Evolutionary conservation across 2,329 filamentous ascomycete species (phyloP).

Genomic region (Xylariaceae sp.): DNA sequence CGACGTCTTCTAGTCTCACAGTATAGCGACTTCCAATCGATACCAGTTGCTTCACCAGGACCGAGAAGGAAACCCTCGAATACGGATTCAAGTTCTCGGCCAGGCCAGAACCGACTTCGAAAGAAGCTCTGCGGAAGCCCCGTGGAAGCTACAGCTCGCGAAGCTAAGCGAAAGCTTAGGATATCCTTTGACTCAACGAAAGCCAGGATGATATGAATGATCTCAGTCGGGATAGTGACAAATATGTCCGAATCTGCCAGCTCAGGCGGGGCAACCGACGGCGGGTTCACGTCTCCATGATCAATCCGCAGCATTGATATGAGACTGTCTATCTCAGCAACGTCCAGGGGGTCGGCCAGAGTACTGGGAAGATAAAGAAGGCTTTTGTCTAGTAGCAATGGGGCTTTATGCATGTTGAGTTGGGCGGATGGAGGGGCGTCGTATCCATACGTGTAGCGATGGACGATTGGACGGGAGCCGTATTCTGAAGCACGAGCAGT

Average conservation of each 20-base stretch:
- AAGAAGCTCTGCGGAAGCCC: slow-evolving; percentile 24
- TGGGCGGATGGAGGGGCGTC: slow-evolving; percentile 3
- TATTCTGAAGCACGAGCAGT: too few species aligned
- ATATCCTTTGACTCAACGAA: slow-evolving; percentile 16
- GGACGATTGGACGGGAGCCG: slow-evolving; percentile 3
- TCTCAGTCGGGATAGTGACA: slow-evolving; percentile 17
- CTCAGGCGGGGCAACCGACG: neutral
- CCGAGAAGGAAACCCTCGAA: slow-evolving; percentile 24
- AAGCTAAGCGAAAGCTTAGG: slow-evolving; percentile 20
- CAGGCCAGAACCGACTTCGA: slow-evolving; percentile 24
- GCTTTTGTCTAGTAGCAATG: slow-evolving; percentile 12
- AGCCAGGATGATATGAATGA: slow-evolving; percentile 23
- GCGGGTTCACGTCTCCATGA: neutral
- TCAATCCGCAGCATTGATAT: slow-evolving; percentile 12
- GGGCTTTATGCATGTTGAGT: slow-evolving; percentile 13
- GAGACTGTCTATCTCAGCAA: slow-evolving; percentile 19
- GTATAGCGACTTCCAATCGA: slow-evolving; percentile 23
- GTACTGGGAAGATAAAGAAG: slow-evolving; percentile 23
- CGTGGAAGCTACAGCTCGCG: slow-evolving; percentile 18
- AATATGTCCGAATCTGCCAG: slow-evolving; percentile 17
- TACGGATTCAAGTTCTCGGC: slow-evolving; percentile 19
- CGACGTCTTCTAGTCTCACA: slow-evolving; percentile 12
- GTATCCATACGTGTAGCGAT: slow-evolving; percentile 13
- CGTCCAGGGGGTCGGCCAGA: slow-evolving; percentile 21
- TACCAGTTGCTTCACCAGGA: slow-evolving; percentile 7